phyloP scores from a whole-genome alignment of 495 filamentous ascomycete genomes.

The Articulospora tetracladia region DNA sequence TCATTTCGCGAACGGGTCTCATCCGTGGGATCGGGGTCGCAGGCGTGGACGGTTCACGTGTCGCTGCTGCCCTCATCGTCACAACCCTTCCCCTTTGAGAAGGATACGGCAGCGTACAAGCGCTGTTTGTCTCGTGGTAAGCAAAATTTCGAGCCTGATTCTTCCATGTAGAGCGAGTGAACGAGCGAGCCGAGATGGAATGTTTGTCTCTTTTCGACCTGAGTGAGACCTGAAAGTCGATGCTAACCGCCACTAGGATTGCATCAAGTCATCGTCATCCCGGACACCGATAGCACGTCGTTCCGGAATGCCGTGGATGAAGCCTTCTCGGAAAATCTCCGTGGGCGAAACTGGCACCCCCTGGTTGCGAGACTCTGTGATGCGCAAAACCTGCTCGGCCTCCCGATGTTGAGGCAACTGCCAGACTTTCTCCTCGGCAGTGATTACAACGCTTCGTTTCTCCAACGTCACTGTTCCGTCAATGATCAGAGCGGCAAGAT shows the following conservation, averaged over 20 bases:
- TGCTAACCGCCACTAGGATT: constrained; percentile 19
- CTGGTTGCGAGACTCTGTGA: constrained; percentile 53
- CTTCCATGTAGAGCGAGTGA: not conserved
- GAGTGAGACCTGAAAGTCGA: not conserved
- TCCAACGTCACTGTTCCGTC: constrained; percentile 44
- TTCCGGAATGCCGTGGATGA: constrained; percentile 41
- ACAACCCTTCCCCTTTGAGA: constrained; percentile 54
- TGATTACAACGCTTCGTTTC: constrained; percentile 43
- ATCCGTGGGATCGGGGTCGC: constrained; percentile 16
- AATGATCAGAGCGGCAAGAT: constrained; percentile 46
- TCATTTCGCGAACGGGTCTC: constrained; percentile 16
- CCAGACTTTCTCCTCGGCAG: constrained; percentile 32
- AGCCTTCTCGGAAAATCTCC: constrained; percentile 45
- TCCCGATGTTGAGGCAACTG: constrained; percentile 51
- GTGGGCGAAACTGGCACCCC: constrained; percentile 47
- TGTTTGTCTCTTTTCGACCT: not conserved
- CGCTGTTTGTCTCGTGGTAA: constrained; percentile 49
- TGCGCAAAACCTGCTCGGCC: constrained; percentile 45
- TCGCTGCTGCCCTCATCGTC: constrained; percentile 46
- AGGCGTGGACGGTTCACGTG: constrained; percentile 52
- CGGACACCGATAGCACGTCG: constrained; percentile 41
- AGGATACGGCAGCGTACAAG: constrained; percentile 54
- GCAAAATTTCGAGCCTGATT: not conserved
- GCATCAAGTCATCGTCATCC: constrained; percentile 47
- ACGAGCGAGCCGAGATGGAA: not conserved